These are phyloP conservation scores for Candida mattraensis DNA, from an alignment of 805 yeast species.

Conservation along the genomic window DNA sequence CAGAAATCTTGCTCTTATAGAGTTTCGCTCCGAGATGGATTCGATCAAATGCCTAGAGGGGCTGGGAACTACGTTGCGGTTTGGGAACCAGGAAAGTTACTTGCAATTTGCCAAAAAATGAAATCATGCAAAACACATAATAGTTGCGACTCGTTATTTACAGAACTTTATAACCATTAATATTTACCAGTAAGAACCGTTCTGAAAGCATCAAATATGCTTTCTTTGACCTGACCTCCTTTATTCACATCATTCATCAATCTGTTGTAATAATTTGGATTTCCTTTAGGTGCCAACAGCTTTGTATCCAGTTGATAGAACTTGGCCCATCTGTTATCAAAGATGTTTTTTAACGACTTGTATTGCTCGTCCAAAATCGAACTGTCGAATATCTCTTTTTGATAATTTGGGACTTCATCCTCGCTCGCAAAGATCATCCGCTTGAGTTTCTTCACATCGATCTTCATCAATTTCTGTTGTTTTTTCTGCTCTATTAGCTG, in stretches of 20 bases:
- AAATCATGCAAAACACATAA: slow-evolving; percentile 1
- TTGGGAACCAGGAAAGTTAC: slow-evolving; percentile 23
- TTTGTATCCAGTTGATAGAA: slow-evolving; percentile 67
- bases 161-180: slow-evolving; percentile 13
- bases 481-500: slow-evolving; percentile 34
- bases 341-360: slow-evolving; percentile 54
- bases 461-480: slow-evolving; percentile 35
- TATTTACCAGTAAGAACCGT: slow-evolving; percentile 77
- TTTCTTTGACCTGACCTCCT: slow-evolving; percentile 68
- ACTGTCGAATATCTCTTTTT: slow-evolving; percentile 50
- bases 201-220: slow-evolving; percentile 61
- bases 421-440: slow-evolving; percentile 38
- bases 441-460: slow-evolving; percentile 37
- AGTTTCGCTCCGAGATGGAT: slow-evolving; percentile 56
- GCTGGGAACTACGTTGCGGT: slow-evolving; percentile 20
- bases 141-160: slow-evolving; percentile 2
- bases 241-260: slow-evolving; percentile 61
- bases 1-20: slow-evolving; percentile 76
- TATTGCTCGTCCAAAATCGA: slow-evolving; percentile 53
- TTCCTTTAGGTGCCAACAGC: slow-evolving; percentile 77
- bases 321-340: slow-evolving; percentile 59
- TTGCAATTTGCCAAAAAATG: slow-evolving; percentile 33
- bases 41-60: slow-evolving; percentile 38
- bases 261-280: slow-evolving; percentile 74
- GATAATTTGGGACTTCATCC: slow-evolving; percentile 40